These are phyloP conservation scores for Cladosporium colombiae DNA, from an alignment of 2,329 filamentous ascomycete genomes.

Conservation along the genomic window DNA sequence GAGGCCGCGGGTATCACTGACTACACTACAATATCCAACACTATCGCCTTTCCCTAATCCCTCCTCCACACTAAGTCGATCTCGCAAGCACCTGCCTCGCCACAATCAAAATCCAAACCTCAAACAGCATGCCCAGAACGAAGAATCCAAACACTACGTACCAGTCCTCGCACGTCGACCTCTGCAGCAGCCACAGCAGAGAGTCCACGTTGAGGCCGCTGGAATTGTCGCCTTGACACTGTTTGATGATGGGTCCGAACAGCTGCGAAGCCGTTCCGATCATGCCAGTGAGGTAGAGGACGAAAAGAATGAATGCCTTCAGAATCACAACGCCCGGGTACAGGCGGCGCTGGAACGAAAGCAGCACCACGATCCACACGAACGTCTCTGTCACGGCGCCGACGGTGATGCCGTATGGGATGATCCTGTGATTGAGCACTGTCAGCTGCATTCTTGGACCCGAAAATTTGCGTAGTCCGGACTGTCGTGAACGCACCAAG, in stretches of 20 bases:
- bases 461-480: too few species aligned
- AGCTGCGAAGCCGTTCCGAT: slow-evolving; percentile 64
- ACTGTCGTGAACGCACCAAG: slow-evolving; percentile 52
- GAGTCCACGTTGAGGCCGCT: slow-evolving; percentile 56
- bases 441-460: slow-evolving; percentile 1
- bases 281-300: slow-evolving; percentile 62
- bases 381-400: slow-evolving; percentile 59
- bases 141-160: slow-evolving; percentile 64
- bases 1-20: not conserved
- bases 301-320: slow-evolving; percentile 61
- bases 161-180: slow-evolving; percentile 65
- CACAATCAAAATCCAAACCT: slow-evolving; percentile 67
- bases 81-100: slow-evolving; percentile 36
- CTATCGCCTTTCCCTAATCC: not conserved
- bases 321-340: slow-evolving; percentile 61
- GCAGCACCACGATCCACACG: slow-evolving; percentile 58
- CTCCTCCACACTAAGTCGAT: slow-evolving; percentile 29
- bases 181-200: slow-evolving; percentile 63
- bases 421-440: slow-evolving; percentile 51
- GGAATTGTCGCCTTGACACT: slow-evolving; percentile 57
- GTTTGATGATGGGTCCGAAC: slow-evolving; percentile 52
- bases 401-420: slow-evolving; percentile 63
- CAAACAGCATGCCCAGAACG: slow-evolving; percentile 62
- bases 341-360: slow-evolving; percentile 57
- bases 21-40: not conserved